Conservation (phyloP, 1,284 basidiomycete species). For the Tylopilus sp. region DNA sequence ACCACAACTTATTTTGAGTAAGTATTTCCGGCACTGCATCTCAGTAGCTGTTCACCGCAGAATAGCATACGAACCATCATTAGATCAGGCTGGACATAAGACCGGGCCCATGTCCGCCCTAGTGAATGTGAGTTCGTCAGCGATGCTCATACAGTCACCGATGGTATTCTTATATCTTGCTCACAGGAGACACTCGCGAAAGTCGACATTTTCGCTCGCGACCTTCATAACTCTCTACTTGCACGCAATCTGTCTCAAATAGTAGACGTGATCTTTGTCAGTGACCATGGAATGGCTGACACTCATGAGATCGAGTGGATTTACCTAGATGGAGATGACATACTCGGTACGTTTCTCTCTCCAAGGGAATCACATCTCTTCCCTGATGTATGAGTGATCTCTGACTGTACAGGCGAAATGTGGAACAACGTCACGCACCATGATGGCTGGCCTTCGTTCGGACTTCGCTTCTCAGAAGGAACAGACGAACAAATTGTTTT, state of each 20-base stretch:
- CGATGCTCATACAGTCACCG: not conserved
- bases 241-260: conserved; percentile 81
- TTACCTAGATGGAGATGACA: conserved; percentile 74
- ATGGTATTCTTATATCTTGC: conserved; percentile 6
- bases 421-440: conserved; percentile 38
- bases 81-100: conserved; percentile 82
- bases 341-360: conserved; percentile 56
- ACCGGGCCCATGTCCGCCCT: conserved; percentile 75
- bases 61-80: conserved; percentile 75
- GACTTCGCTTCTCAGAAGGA: conserved; percentile 72
- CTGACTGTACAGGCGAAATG: conserved; percentile 28
- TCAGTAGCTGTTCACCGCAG: conserved; percentile 10
- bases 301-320: conserved; percentile 78
- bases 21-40: conserved; percentile 27
- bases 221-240: conserved; percentile 67
- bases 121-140: conserved; percentile 64
- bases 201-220: conserved; percentile 79
- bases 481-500: conserved; percentile 65
- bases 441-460: conserved; percentile 83
- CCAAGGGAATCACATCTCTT: not conserved
- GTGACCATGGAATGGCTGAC: conserved; percentile 92
- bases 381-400: too few relatives aligned
- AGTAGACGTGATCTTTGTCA: conserved; percentile 88
- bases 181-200: conserved; percentile 65
- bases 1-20: conserved; percentile 81